Conservation (phyloP, 306 rosid genomes). For the Glycyrrhiza uralensis region DNA sequence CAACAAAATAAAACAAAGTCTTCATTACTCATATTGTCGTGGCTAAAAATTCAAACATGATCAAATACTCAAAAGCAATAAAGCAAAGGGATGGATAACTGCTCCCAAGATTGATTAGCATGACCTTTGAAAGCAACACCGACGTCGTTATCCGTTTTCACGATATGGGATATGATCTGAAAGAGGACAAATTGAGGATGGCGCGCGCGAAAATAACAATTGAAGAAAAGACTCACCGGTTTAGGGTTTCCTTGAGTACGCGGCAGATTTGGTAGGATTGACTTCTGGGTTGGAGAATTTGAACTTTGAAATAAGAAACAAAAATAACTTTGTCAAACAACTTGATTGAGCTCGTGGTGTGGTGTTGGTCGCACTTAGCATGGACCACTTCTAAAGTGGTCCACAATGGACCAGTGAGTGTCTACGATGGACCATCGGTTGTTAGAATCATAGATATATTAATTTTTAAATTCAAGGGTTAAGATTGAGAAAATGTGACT, state of each 20-base stretch:
- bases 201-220: not conserved
- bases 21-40: not conserved
- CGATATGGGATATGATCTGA: not conserved
- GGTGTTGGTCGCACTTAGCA: no score
- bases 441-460: no score
- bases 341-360: not conserved
- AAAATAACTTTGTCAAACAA: not conserved
- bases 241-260: not conserved
- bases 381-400: no score
- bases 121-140: not conserved
- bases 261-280: slow-evolving; percentile 16
- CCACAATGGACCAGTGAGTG: no score
- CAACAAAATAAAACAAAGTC: not conserved
- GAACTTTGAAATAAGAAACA: slow-evolving; percentile 12
- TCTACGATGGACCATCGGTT: no score
- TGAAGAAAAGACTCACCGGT: not conserved
- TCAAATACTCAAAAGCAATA: not conserved
- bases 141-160: not conserved
- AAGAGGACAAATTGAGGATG: not conserved
- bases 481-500: no score
- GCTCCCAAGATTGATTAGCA: not conserved
- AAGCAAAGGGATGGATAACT: not conserved
- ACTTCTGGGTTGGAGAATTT: not conserved
- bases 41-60: not conserved
- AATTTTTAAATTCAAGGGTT: no score